phyloP scores from a whole-genome alignment of 345 rosid genomes.

The Citrus medica region DNA sequence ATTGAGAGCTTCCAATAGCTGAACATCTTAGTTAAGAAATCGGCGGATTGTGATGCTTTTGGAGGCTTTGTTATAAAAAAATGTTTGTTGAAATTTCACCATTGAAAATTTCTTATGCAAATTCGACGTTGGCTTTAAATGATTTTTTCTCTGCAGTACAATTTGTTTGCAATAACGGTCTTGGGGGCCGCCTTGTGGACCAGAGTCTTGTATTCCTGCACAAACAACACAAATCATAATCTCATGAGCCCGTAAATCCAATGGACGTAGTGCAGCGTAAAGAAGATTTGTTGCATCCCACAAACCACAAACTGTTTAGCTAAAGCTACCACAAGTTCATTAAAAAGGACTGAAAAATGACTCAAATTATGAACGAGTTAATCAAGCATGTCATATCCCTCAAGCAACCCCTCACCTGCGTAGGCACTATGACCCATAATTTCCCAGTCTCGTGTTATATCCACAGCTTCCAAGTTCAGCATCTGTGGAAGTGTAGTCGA shows the following conservation, averaged over 20 bases:
- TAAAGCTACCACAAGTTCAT: neutral
- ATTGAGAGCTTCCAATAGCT: neutral
- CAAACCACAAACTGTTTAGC: neutral
- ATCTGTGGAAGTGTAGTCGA: constrained; percentile 35
- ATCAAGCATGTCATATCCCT: constrained; percentile 85
- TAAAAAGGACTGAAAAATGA: neutral
- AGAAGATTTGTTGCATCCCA: neutral
- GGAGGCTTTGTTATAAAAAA: neutral
- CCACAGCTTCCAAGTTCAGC: constrained; percentile 76
- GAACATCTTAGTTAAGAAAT: neutral
- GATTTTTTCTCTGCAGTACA: neutral
- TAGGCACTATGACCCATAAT: constrained; percentile 86
- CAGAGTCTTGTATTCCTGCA: neutral
- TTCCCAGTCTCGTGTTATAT: constrained; percentile 77
- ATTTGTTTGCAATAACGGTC: neutral
- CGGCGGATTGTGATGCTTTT: neutral
- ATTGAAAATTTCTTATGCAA: neutral
- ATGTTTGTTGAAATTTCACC: neutral
- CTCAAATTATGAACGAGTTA: constrained; percentile 16
- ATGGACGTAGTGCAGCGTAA: neutral
- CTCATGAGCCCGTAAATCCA: too few species aligned
- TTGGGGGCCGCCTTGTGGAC: neutral
- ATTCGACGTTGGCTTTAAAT: too few species aligned
- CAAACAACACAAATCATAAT: neutral
- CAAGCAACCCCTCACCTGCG: constrained; percentile 80